Evolutionary conservation across 169 alveolate species (phyloP).

Genomic region (Cryptosporidium baileyi): DNA sequence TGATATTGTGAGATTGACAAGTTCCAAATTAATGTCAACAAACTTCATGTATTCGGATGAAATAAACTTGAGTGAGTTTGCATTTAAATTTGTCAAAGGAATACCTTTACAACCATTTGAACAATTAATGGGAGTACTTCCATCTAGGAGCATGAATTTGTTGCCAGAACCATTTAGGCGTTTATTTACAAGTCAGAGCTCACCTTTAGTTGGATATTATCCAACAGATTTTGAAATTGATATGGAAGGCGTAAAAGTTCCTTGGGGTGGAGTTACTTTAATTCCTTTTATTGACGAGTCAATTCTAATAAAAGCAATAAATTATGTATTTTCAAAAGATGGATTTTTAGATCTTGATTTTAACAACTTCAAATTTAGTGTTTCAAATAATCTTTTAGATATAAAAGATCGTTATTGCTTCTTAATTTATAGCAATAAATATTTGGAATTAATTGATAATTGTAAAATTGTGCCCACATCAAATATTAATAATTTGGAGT

Average conservation of each 20-base stretch:
- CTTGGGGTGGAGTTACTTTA: slow-evolving; percentile 83
- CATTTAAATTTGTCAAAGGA: slow-evolving; percentile 30
- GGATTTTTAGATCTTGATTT: slow-evolving; percentile 24
- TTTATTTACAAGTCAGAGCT: slow-evolving; percentile 71
- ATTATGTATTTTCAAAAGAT: slow-evolving; percentile 17
- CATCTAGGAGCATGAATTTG: slow-evolving; percentile 74
- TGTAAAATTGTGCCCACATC: neutral
- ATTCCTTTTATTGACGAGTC: slow-evolving; percentile 77
- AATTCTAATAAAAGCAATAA: slow-evolving; percentile 55
- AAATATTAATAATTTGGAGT: neutral
- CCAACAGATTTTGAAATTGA: slow-evolving; percentile 76
- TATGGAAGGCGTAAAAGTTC: slow-evolving; percentile 80
- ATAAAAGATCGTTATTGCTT: neutral
- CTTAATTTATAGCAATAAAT: neutral
- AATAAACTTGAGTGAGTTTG: neutral
- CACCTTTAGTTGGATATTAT: slow-evolving; percentile 74
- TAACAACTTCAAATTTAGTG: neutral
- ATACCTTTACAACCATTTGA: slow-evolving; percentile 77
- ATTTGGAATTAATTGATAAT: neutral
- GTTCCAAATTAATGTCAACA: too few relatives aligned
- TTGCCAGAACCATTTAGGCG: slow-evolving; percentile 73
- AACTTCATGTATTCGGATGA: slow-evolving; percentile 36
- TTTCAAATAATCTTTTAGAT: neutral
- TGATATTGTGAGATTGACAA: neutral
- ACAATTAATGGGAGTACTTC: slow-evolving; percentile 78